These are phyloP conservation scores for Fraxinus platypoda DNA, from an alignment of 305 asterid species.

Conservation along the genomic window DNA sequence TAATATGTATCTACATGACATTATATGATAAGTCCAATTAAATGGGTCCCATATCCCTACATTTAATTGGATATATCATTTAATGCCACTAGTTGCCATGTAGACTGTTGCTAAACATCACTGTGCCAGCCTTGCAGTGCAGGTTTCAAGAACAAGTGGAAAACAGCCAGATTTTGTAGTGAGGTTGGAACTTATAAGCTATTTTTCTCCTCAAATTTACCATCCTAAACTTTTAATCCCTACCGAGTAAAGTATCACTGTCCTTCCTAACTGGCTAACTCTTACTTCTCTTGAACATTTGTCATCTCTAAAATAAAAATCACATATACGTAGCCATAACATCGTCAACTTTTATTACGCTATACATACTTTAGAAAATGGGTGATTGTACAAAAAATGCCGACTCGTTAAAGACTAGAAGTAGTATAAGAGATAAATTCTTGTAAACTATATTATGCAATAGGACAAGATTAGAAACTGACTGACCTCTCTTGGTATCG, in stretches of 20 bases:
- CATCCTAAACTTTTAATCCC: background rate
- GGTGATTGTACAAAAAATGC: background rate
- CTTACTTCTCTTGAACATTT: background rate
- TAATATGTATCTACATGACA: background rate
- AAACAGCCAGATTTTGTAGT: background rate
- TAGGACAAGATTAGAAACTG: conserved; percentile 17
- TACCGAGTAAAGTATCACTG: background rate
- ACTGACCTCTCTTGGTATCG: conserved; percentile 86
- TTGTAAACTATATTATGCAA: background rate
- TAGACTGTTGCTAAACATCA: background rate
- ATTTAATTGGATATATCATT: background rate
- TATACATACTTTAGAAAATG: background rate
- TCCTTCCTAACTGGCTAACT: background rate
- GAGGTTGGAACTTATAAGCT: background rate
- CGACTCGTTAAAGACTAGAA: background rate
- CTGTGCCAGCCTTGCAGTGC: background rate
- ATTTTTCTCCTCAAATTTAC: background rate
- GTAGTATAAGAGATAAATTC: background rate
- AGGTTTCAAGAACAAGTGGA: background rate
- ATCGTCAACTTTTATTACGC: background rate
- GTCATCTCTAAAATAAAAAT: background rate
- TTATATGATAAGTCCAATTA: background rate
- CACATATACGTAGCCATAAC: background rate
- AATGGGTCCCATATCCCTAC: background rate
- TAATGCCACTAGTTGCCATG: background rate